phyloP scores from a whole-genome alignment of 768 basidiomycete species.

The Russula foetens region DNA sequence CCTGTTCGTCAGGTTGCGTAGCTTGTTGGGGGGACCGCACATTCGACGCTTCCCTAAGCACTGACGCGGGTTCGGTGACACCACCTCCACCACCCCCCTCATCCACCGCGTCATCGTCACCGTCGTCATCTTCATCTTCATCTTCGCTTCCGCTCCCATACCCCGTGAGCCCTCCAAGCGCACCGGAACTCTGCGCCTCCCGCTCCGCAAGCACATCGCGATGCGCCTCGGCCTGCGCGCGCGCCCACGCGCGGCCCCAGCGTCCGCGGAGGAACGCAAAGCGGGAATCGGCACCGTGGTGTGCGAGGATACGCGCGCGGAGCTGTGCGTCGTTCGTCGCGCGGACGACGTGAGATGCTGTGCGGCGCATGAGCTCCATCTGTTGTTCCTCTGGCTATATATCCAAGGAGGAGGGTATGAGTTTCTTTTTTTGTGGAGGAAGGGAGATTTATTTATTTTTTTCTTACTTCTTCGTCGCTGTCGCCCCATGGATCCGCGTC shows the following conservation, averaged over 20 bases:
- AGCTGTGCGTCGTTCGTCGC: slow-evolving; percentile 76
- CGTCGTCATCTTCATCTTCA: slow-evolving; percentile 23
- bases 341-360: slow-evolving; percentile 55
- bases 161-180: slow-evolving; percentile 46
- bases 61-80: background rate
- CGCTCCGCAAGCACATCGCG: slow-evolving; percentile 23
- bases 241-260: slow-evolving; percentile 59
- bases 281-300: slow-evolving; percentile 67
- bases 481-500: slow-evolving; percentile 53
- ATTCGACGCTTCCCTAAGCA: background rate
- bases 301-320: slow-evolving; percentile 83
- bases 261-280: slow-evolving; percentile 79
- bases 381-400: slow-evolving; percentile 52
- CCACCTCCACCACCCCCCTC: slow-evolving; percentile 19
- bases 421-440: too few relatives aligned
- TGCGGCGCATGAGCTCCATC: slow-evolving; percentile 62
- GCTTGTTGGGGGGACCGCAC: background rate
- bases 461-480: slow-evolving; percentile 59
- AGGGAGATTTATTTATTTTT: too few relatives aligned
- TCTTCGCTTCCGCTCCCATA: slow-evolving; percentile 35
- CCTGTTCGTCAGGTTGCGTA: background rate
- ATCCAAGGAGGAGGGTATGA: too few relatives aligned
- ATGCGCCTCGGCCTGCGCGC: slow-evolving; percentile 41
- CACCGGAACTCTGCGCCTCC: slow-evolving; percentile 20
- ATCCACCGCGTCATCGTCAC: background rate